Evolutionary conservation across 2,329 filamentous ascomycete species (phyloP).

Genomic region (Fusarium chlamydosporum): DNA sequence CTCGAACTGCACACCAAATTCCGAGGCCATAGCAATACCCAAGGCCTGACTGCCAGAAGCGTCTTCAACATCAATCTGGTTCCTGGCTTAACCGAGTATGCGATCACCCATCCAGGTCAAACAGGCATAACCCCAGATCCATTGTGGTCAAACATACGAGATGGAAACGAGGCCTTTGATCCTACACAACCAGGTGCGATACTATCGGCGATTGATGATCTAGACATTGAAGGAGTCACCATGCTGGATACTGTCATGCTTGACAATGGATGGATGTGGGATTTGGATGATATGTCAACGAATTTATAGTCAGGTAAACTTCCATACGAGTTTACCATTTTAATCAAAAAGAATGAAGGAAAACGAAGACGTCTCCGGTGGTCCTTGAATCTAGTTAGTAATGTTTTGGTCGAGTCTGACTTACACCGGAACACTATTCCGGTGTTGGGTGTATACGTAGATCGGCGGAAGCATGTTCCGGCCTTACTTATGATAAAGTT

Average conservation of each 20-base stretch:
- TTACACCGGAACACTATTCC: conserved; percentile 22
- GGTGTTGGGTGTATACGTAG: conserved; percentile 6
- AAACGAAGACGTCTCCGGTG: too few relatives aligned
- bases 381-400: neutral
- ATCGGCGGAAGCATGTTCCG: conserved; percentile 19
- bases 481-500: neutral
- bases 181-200: conserved; percentile 28
- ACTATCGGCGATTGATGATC: conserved; percentile 38
- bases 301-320: neutral
- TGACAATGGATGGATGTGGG: conserved; percentile 38
- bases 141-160: conserved; percentile 35
- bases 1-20: conserved; percentile 38
- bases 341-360: too few relatives aligned
- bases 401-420: neutral
- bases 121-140: conserved; percentile 33
- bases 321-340: too few relatives aligned
- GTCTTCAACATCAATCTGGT: neutral
- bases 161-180: neutral
- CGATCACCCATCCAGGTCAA: conserved; percentile 21
- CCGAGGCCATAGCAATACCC: neutral
- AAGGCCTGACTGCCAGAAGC: neutral
- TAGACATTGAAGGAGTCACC: conserved; percentile 20
- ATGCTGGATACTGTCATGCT: conserved; percentile 27
- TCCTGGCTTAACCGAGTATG: conserved; percentile 22
- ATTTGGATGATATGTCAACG: conserved; percentile 17